These are phyloP conservation scores for Trichoderma pleuroti DNA, from an alignment of 2,329 filamentous ascomycete genomes.

Conservation along the genomic window DNA sequence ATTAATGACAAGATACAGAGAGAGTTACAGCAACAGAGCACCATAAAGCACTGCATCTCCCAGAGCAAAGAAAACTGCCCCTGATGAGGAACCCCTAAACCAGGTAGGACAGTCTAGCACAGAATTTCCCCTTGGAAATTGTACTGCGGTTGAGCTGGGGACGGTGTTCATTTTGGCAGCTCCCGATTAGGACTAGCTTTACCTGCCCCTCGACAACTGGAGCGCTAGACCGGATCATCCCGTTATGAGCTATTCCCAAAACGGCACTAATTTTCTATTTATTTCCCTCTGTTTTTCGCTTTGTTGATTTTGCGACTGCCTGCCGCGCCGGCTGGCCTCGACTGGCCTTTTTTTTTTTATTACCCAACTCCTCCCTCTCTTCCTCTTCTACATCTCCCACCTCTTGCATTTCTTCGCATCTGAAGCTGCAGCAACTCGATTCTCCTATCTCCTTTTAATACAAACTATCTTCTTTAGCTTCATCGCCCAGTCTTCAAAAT, in stretches of 20 bases:
- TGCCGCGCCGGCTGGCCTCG: conserved; percentile 14
- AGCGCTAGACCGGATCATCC: conserved; percentile 20
- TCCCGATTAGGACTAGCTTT: conserved; percentile 12
- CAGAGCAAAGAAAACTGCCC: background rate
- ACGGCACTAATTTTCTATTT: background rate
- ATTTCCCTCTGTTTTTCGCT: conserved; percentile 3
- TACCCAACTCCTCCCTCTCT: conserved; percentile 13
- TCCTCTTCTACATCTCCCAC: background rate
- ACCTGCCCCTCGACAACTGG: background rate
- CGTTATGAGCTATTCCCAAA: background rate
- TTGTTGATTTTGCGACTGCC: conserved; percentile 19
- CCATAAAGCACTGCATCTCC: background rate
- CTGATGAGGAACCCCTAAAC: conserved; percentile 14
- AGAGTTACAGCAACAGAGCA: background rate
- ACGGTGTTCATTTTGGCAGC: conserved; percentile 3
- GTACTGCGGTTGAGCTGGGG: conserved; percentile 7
- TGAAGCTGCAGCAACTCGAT: conserved; percentile 12
- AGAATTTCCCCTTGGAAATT: conserved; percentile 17
- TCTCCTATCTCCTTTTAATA: conserved; percentile 12
- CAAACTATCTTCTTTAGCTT: conserved; percentile 6
- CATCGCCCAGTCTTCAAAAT: conserved; percentile 16
- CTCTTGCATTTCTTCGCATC: conserved; percentile 10
- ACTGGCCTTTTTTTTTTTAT: conserved; percentile 16
- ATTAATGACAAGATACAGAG: background rate
- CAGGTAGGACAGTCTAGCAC: conserved; percentile 7